Percentiles rank a stretch among this genome's conserved stretches.
These are phyloP conservation scores for Dichotomocladium elegans DNA, from an alignment of 371 early-diverging fungal species.

Conservation along the genomic window DNA sequence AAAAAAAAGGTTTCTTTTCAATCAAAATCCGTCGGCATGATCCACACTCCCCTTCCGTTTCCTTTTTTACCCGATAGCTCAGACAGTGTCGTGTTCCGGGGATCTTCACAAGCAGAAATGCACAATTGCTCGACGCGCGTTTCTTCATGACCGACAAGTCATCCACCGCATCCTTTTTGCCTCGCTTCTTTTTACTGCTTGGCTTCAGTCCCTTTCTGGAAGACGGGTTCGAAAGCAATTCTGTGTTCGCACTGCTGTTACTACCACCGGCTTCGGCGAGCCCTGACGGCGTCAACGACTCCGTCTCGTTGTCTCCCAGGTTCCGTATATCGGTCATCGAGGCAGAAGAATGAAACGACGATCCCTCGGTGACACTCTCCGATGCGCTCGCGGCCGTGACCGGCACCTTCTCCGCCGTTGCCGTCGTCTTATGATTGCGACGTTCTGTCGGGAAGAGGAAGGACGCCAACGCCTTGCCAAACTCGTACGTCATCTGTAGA, in stretches of 20 bases:
- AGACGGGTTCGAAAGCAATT: background rate
- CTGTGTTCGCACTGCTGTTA: background rate
- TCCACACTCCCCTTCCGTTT: no score
- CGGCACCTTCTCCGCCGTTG: background rate
- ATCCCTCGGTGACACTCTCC: background rate
- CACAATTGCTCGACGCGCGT: constrained; percentile 63
- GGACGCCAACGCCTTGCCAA: constrained; percentile 65
- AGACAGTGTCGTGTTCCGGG: constrained; percentile 66
- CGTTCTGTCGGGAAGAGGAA: constrained; percentile 72
- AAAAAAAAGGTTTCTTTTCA: background rate
- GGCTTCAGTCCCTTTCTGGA: constrained; percentile 7
- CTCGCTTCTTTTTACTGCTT: constrained; percentile 13
- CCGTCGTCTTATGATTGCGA: background rate
- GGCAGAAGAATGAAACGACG: background rate
- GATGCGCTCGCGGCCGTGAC: background rate
- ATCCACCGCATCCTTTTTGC: constrained; percentile 17
- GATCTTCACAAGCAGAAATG: constrained; percentile 74
- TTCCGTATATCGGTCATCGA: background rate
- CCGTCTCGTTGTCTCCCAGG: background rate
- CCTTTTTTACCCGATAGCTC: constrained; percentile 57
- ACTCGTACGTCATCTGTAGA: constrained; percentile 78
- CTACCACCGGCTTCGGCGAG: background rate
- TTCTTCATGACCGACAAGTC: constrained; percentile 60
- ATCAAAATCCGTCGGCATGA: no score
- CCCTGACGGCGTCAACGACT: background rate